Base-by-base conservation (phyloP, 768 basidiomycete genomes). In the Cubamyces sp. region DNA sequence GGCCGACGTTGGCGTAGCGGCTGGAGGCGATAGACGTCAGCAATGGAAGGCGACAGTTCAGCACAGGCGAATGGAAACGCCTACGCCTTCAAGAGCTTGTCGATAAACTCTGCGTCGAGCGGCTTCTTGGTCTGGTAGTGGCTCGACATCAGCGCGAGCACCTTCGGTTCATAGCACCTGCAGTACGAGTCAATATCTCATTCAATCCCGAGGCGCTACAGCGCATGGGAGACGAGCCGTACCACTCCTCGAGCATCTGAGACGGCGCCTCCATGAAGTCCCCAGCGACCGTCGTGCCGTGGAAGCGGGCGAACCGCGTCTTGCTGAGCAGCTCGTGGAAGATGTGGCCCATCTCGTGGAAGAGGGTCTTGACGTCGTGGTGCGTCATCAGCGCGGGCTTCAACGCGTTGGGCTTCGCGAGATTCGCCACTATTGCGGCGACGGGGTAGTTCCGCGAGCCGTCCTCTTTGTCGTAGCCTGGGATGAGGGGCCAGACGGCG, bases 161-260 rank as follows among this genome's bases (percentile, higher is more conserved):
- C 90, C 53, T 84, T 81, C 0, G 86, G 88, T 69, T 93, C 91
- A 88, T 90, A 94, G 68, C 91, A 93, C 85, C 85, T 84, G 51
- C 1, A 47, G 37, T 25, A 14, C 25, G 0, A 34, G 23, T 26
- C 26, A 57, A 48, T 40, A 18, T n/a, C 15, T 34, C 51, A n/a
- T 19, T 6, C 18, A 16, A 50, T 42, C 41, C 41, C 9, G n/a
- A 8, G 15, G 16, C 41, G 8, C 1, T n/a, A 9, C 5, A 34
- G 11, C 11, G 34, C 34, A 9, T 11, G 4, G 1, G 9, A 34
- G 18, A 26, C 1, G 3, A 40, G 19, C 12, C 14, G 9, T 48
- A 87, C 93, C 93, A 95, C 68, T 94, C 92, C 75, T 96, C 94
- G 60, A 94, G 78, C 93, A 94, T 94, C 76, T 96, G 92, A 18